Conservation (phyloP, 495 filamentous ascomycete species). For the Podospora didyma region DNA sequence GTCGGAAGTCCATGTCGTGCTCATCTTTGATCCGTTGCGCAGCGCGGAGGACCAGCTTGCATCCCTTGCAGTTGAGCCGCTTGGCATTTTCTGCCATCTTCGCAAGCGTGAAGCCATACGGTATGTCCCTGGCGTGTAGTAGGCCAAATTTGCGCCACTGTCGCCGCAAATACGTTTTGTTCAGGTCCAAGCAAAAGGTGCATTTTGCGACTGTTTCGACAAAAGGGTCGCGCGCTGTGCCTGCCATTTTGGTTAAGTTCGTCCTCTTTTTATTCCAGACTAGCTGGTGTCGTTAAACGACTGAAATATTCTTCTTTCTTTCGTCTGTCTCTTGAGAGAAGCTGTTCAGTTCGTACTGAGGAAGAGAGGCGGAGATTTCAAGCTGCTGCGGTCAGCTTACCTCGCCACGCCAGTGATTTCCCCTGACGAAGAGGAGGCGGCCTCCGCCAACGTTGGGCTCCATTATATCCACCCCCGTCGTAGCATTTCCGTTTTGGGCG, state of each 20-base stretch:
- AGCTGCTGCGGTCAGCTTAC: too few relatives aligned
- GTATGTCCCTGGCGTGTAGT: not conserved
- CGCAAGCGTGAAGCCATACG: not conserved
- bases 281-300: too few relatives aligned
- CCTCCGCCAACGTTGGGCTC: too few relatives aligned
- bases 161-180: not conserved
- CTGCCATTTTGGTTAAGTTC: not conserved
- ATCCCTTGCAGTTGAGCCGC: not conserved
- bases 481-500: too few relatives aligned
- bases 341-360: too few relatives aligned
- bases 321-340: too few relatives aligned
- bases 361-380: too few relatives aligned
- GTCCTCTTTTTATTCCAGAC: not conserved
- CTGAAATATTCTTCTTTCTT: too few relatives aligned
- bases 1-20: not conserved
- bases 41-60: not conserved
- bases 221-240: not conserved
- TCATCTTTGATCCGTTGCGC: not conserved
- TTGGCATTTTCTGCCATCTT: not conserved
- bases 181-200: not conserved
- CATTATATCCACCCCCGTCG: too few relatives aligned
- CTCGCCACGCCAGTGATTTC: too few relatives aligned
- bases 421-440: too few relatives aligned
- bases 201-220: not conserved
- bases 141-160: not conserved